Evolutionary conservation across 2,329 filamentous ascomycete genomes (phyloP).

Genomic region (Venturia aucupariae): DNA sequence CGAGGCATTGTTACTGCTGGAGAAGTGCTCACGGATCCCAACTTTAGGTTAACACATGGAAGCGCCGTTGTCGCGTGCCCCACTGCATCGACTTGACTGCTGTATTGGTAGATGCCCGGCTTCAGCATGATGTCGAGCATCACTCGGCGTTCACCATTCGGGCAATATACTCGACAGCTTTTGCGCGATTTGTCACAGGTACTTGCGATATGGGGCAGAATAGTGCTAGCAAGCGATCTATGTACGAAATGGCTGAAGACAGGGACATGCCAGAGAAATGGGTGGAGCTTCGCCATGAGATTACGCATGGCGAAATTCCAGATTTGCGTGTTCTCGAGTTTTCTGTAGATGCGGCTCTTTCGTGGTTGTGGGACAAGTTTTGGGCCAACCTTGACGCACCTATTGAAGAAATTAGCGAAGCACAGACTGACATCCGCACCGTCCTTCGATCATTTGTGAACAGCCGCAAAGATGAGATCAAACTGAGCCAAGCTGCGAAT

Average conservation of each 20-base stretch:
- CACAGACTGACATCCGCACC: constrained; percentile 2
- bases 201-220: constrained; percentile 8
- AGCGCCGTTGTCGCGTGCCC: constrained; percentile 5
- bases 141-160: background rate
- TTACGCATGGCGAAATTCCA: constrained; percentile 12
- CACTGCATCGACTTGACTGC: constrained; percentile 10
- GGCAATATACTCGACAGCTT: background rate
- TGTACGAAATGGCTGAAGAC: constrained; percentile 10
- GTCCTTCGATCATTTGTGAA: background rate
- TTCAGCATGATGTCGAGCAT: constrained; percentile 6
- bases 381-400: constrained; percentile 7
- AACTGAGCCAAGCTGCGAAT: background rate
- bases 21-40: background rate
- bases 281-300: constrained; percentile 12
- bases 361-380: constrained; percentile 9
- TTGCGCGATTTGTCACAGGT: constrained; percentile 13
- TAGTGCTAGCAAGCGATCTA: constrained; percentile 4
- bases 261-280: constrained; percentile 2
- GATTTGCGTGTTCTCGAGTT: constrained; percentile 6
- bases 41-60: constrained; percentile 7
- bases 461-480: background rate
- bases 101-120: background rate
- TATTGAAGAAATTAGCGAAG: background rate
- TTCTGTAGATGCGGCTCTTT: background rate
- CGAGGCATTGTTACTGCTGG: background rate